These are phyloP conservation scores for Penicillium expansum DNA, from an alignment of 2,329 filamentous ascomycete genomes.

Conservation along the genomic window DNA sequence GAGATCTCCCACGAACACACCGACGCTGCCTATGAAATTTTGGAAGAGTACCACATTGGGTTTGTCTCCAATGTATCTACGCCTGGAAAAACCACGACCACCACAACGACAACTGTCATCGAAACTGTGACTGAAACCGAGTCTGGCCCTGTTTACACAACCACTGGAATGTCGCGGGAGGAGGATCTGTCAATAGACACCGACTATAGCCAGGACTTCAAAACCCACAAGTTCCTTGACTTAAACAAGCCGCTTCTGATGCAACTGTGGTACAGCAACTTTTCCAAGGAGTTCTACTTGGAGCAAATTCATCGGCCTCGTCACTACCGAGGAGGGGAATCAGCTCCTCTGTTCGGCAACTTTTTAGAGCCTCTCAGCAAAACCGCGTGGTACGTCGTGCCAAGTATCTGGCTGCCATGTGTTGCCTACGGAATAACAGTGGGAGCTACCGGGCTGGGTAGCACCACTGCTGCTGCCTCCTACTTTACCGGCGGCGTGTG, in stretches of 20 bases:
- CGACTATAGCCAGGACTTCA: constrained; percentile 71
- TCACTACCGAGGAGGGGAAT: constrained; percentile 90
- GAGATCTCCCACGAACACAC: constrained; percentile 79
- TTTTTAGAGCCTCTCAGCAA: constrained; percentile 96
- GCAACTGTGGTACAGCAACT: constrained; percentile 85
- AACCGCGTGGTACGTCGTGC: constrained; percentile 92
- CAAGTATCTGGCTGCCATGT: constrained; percentile 77
- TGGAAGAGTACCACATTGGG: constrained; percentile 82
- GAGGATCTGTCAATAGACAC: constrained; percentile 87
- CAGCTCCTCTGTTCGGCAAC: constrained; percentile 93
- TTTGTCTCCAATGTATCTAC: constrained; percentile 65
- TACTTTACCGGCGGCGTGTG: constrained; percentile 71
- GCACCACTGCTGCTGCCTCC: constrained; percentile 46
- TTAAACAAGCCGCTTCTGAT: constrained; percentile 77
- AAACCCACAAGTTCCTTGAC: constrained; percentile 90
- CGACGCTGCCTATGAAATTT: constrained; percentile 90
- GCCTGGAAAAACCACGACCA: constrained; percentile 30
- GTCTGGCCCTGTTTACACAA: constrained; percentile 42
- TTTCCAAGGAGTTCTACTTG: constrained; percentile 93
- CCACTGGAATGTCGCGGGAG: constrained; percentile 83
- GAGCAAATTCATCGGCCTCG: constrained; percentile 93
- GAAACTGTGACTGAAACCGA: constrained; percentile 29
- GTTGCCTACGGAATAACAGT: constrained; percentile 70
- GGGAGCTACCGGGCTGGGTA: constrained; percentile 61
- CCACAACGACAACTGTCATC: constrained; percentile 26